Evolutionary conservation across 169 alveolate genomes (phyloP), one percentile per base, ranked within the genome.

Genomic region (Cryptosporidium sp.): DNA sequence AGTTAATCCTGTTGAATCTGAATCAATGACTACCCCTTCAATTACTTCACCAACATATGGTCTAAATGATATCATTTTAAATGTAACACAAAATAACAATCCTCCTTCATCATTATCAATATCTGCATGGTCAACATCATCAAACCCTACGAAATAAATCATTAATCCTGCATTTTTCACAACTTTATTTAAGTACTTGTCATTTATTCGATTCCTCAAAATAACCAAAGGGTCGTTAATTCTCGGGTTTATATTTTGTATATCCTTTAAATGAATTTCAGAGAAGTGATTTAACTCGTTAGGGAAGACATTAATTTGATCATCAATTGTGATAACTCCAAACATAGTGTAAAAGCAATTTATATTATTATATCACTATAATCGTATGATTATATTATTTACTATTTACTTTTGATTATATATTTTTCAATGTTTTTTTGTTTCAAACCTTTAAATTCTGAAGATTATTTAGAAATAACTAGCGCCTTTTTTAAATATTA

Each of bases 1-100:
- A 7, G 89, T 80, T 39, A 80, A 14, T 8, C 89, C 89, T 1
- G 89, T 80, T 56, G 89, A 80, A 45, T 80, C 89, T 21, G 89
- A 80, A 62, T 48, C 39, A 12, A 80, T 42, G 6, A 80, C 45
- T 29, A 80, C 51, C 10, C 89, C 89, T 23, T 80, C 89, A 37
- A 80, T 80, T 21, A 80, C 52, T 44, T 80, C 89, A 2, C 80
- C 73, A 37, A 60, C 48, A 62, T 62, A 80, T 39, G 89, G 89
- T 60, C 37, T 80, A 26, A 80, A 80, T 80, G 52, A 53, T 14
- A 80, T 80, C 73, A 80, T 80, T 80, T 51, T 61, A 65, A 80
- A 80, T 21, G 89, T 31, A 21, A 65, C 68, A 37, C 44, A 37
- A 65, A 44, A 80, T 12, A 62, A 16, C 9, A 80, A n/a, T 4